Conservation (phyloP, 2,329 filamentous ascomycete species). For the Penicillium sp. region DNA sequence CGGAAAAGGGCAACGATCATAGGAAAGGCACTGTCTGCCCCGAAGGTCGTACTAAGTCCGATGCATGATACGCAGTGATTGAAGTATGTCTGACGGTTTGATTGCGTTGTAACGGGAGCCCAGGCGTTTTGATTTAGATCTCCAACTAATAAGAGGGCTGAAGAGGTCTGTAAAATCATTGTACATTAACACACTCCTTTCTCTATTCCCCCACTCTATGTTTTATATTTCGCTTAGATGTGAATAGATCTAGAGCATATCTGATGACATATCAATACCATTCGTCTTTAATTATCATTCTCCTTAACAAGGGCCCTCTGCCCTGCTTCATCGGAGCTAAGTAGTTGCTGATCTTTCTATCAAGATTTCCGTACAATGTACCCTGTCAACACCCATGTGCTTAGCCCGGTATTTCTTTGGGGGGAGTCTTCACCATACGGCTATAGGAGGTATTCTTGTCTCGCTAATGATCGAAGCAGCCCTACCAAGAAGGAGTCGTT, state of each 20-base stretch:
- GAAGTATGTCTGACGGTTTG: background rate
- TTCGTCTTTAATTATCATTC: background rate
- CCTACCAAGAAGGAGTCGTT: too few relatives aligned
- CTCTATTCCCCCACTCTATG: slow-evolving; percentile 9
- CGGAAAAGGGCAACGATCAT: background rate
- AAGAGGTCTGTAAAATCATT: slow-evolving; percentile 7
- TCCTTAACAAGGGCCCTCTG: background rate
- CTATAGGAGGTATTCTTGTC: too few relatives aligned
- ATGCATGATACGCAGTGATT: background rate
- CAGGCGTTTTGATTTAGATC: slow-evolving; percentile 4
- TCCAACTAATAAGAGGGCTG: slow-evolving; percentile 2
- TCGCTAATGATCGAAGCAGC: too few relatives aligned
- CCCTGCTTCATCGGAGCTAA: too few relatives aligned
- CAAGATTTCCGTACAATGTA: too few relatives aligned
- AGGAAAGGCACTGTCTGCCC: slow-evolving; percentile 1
- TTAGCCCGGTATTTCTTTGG: too few relatives aligned
- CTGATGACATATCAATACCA: slow-evolving; percentile 1
- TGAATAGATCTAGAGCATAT: slow-evolving; percentile 1
- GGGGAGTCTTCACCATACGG: too few relatives aligned
- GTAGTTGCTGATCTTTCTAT: too few relatives aligned
- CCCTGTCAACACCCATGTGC: too few relatives aligned
- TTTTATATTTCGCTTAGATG: slow-evolving; percentile 2
- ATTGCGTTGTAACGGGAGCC: background rate
- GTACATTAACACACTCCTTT: slow-evolving; percentile 8
- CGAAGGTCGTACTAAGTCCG: background rate